Percentiles rank a stretch among this genome's conserved stretches.
Evolutionary conservation across 2,329 filamentous ascomycete species (phyloP).

Genomic region (Stagonosporopsis rhizophila): DNA sequence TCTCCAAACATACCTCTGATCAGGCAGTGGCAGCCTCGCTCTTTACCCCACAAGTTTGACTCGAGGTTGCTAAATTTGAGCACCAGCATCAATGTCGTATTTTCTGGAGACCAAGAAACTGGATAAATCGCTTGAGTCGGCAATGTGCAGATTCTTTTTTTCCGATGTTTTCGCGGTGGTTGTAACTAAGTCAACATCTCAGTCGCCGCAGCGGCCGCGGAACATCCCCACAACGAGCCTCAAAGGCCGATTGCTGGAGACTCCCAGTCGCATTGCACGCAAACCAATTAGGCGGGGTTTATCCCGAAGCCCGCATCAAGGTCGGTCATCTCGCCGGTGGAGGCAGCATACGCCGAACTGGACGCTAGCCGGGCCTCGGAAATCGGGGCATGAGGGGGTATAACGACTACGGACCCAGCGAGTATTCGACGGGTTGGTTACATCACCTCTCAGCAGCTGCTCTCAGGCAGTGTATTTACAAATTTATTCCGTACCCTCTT

Average conservation of each 20-base stretch:
- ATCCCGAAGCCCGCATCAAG: constrained; percentile 16
- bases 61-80: constrained; percentile 9
- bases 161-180: not conserved
- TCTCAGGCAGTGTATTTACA: constrained; percentile 48
- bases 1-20: not conserved
- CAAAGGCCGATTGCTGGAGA: constrained; percentile 10
- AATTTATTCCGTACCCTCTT: constrained; percentile 8
- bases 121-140: constrained; percentile 7
- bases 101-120: not conserved
- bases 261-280: constrained; percentile 1
- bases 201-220: constrained; percentile 18
- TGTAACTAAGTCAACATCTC: not conserved
- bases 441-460: constrained; percentile 56
- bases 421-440: constrained; percentile 7
- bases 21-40: constrained; percentile 5
- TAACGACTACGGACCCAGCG: not conserved
- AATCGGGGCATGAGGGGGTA: constrained; percentile 17
- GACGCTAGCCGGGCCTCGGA: constrained; percentile 17
- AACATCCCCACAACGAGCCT: constrained; percentile 13
- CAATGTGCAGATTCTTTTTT: not conserved
- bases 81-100: not conserved
- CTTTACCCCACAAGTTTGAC: not conserved
- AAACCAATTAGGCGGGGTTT: constrained; percentile 23
- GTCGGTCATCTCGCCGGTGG: constrained; percentile 25
- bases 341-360: constrained; percentile 18